Percentiles rank a stretch among this genome's conserved stretches.
phyloP scores from a whole-genome alignment of 176 grass and related monocot species.

The Carex pumila region DNA sequence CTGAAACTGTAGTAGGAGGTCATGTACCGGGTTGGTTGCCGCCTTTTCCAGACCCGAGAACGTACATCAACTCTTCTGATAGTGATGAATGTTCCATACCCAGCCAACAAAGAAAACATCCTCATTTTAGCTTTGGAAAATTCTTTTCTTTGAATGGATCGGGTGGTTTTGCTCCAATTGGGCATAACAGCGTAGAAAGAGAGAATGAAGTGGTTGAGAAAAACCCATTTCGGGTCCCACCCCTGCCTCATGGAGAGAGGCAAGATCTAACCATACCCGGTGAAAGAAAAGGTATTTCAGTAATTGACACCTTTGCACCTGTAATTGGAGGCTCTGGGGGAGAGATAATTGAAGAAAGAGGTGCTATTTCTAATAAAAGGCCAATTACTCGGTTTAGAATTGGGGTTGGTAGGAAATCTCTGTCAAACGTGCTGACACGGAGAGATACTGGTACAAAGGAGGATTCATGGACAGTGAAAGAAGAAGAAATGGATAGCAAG shows the following conservation, averaged over 20 bases:
- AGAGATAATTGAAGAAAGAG: constrained; percentile 31
- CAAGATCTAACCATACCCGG: constrained; percentile 37
- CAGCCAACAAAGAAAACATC: constrained; percentile 52
- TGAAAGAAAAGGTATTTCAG: constrained; percentile 38
- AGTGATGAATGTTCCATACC: constrained; percentile 47
- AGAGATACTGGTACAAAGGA: constrained; percentile 40
- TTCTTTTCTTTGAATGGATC: constrained; percentile 39
- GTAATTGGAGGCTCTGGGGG: constrained; percentile 48
- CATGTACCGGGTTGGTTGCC: constrained; percentile 81
- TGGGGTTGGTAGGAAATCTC: constrained; percentile 40
- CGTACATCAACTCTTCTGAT: constrained; percentile 36
- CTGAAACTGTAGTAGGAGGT: constrained; percentile 29
- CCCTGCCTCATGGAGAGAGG: constrained; percentile 46
- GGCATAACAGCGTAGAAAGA: constrained; percentile 22
- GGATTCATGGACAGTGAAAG: constrained; percentile 48
- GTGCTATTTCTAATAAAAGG: constrained; percentile 44
- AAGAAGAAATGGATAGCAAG: constrained; percentile 65
- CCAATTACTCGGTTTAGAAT: constrained; percentile 49
- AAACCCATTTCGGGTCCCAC: constrained; percentile 55
- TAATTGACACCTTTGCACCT: constrained; percentile 65
- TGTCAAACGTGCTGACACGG: constrained; percentile 14
- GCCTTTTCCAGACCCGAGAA: constrained; percentile 54
- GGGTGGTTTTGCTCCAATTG: constrained; percentile 23
- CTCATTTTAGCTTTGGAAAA: constrained; percentile 64
- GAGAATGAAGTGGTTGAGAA: constrained; percentile 46